Percentiles rank a stretch among this genome's conserved stretches.
These are phyloP conservation scores for Aspergillus clavatus DNA, from an alignment of 2,329 filamentous ascomycete genomes.

Conservation along the genomic window DNA sequence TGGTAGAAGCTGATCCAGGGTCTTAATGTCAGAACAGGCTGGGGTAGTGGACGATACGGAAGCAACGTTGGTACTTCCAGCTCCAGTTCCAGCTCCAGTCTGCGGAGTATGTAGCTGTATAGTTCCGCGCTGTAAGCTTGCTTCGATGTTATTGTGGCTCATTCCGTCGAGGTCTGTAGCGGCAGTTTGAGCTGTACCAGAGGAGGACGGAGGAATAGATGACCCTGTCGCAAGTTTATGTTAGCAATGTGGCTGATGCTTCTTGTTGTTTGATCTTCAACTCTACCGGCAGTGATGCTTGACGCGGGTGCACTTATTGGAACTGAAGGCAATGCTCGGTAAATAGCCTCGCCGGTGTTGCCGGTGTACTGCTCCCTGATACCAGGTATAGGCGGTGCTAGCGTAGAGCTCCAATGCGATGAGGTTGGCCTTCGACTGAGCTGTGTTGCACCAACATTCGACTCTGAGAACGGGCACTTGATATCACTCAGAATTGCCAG, in stretches of 20 bases:
- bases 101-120: not conserved
- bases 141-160: not conserved
- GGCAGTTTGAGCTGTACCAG: not conserved
- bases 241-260: not conserved
- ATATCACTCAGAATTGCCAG: conserved; percentile 39
- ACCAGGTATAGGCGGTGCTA: conserved; percentile 7
- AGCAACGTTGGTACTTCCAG: not conserved
- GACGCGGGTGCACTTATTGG: not conserved
- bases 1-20: conserved; percentile 36
- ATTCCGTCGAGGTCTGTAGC: not conserved
- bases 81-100: not conserved
- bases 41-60: conserved; percentile 25
- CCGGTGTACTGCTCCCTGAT: conserved; percentile 2
- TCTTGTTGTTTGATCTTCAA: not conserved
- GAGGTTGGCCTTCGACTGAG: conserved; percentile 20
- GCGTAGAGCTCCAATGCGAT: conserved; percentile 23
- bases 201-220: not conserved
- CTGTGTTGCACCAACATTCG: conserved; percentile 23
- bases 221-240: not conserved
- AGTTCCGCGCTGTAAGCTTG: not conserved
- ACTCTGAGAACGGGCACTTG: conserved; percentile 42
- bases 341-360: conserved; percentile 6
- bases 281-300: not conserved
- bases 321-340: conserved; percentile 5
- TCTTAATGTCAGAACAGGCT: conserved; percentile 22